Evolutionary conservation across 345 rosid genomes (phyloP).

Genomic region (Limnanthes douglasii): DNA sequence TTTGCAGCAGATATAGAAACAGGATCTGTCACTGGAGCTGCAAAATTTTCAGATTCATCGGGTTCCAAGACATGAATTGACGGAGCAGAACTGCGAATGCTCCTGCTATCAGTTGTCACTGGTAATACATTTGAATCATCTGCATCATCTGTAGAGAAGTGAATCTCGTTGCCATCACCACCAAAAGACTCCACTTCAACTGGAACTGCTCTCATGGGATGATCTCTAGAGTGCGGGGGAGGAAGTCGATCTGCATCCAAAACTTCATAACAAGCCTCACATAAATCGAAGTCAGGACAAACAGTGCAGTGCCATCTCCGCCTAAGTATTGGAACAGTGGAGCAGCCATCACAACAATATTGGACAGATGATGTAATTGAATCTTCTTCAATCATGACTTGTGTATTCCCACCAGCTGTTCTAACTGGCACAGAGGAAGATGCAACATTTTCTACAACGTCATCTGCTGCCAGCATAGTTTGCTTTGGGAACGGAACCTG

Average conservation of each 20-base stretch:
- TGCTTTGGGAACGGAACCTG: slow-evolving; percentile 99
- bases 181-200: slow-evolving; percentile 87
- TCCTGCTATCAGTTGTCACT: slow-evolving; percentile 24
- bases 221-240: slow-evolving; percentile 88
- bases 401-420: slow-evolving; percentile 47
- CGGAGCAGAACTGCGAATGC: slow-evolving; percentile 50
- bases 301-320: slow-evolving; percentile 98
- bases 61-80: slow-evolving; percentile 93
- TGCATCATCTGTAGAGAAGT: slow-evolving; percentile 58
- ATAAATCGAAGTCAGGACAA: slow-evolving; percentile 95
- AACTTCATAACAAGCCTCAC: slow-evolving; percentile 92
- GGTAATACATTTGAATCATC: slow-evolving; percentile 44
- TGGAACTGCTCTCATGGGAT: slow-evolving; percentile 91
- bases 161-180: slow-evolving; percentile 69
- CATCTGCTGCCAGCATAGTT: slow-evolving; percentile 78
- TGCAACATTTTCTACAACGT: slow-evolving; percentile 42
- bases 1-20: slow-evolving; percentile 90
- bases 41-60: slow-evolving; percentile 67
- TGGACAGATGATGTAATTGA: slow-evolving; percentile 91
- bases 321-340: slow-evolving; percentile 90
- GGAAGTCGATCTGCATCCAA: slow-evolving; percentile 76
- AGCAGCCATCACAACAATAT: slow-evolving; percentile 96
- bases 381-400: slow-evolving; percentile 93
- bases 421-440: slow-evolving; percentile 43
- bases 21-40: slow-evolving; percentile 53